A percentile compares a stretch with the other conserved stretches of the same genome.
Evolutionary conservation across 164 flowering plant genomes (phyloP).

Genomic region (Stephania cephalantha): DNA sequence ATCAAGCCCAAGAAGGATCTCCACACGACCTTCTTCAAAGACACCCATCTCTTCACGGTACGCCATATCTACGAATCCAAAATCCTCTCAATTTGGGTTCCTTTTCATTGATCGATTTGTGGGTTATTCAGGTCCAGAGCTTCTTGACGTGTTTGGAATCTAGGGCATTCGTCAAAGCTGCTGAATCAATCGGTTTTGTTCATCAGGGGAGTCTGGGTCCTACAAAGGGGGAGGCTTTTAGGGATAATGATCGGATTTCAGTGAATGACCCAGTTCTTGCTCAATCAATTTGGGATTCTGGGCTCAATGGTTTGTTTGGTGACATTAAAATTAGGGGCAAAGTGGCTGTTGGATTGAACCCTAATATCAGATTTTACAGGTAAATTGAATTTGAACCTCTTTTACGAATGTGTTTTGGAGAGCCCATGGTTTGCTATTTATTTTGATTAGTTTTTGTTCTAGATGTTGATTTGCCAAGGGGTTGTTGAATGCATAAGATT

Average conservation of each 20-base stretch:
- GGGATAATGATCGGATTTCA: constrained; percentile 86
- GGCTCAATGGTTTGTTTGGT: constrained; percentile 53
- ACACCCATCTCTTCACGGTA: constrained; percentile 71
- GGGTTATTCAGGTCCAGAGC: constrained; percentile 54
- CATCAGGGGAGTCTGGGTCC: constrained; percentile 98
- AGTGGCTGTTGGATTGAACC: constrained; percentile 89
- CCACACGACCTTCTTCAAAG: constrained; percentile 54
- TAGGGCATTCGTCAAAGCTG: constrained; percentile 55
- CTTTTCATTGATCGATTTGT: constrained; percentile 8
- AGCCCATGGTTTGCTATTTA: neutral
- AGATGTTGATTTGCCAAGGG: too few species aligned
- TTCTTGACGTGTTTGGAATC: constrained; percentile 70
- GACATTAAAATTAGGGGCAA: constrained; percentile 69
- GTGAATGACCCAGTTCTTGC: constrained; percentile 79
- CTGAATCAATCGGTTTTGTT: constrained; percentile 71
- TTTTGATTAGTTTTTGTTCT: too few species aligned
- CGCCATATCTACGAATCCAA: neutral
- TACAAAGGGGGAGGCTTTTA: constrained; percentile 78
- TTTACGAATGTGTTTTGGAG: neutral
- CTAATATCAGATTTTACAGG: constrained; percentile 94
- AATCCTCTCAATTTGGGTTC: neutral
- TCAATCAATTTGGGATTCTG: constrained; percentile 67
- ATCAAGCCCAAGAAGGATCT: constrained; percentile 62
- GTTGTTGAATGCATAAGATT: too few species aligned
- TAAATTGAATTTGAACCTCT: constrained; percentile 7